Percentiles rank a stretch among this genome's conserved stretches.
These are phyloP conservation scores for Garcia nutans DNA, from an alignment of 345 rosid genomes.

Conservation along the genomic window DNA sequence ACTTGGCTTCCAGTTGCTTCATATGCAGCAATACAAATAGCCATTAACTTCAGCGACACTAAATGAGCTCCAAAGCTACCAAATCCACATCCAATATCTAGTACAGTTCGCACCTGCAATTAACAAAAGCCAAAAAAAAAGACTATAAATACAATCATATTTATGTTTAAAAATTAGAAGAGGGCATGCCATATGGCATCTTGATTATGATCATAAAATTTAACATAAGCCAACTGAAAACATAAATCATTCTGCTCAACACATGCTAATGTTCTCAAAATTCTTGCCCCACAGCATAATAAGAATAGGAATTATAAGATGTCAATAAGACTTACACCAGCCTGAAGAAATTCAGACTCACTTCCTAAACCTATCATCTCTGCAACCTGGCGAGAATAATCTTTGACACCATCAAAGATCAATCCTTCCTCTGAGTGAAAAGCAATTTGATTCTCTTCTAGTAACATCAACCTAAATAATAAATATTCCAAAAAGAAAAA, in stretches of 20 bases:
- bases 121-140: conserved; percentile 9
- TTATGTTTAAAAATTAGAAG: background rate
- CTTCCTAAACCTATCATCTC: conserved; percentile 97
- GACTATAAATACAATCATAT: background rate
- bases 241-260: background rate
- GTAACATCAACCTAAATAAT: conserved; percentile 72
- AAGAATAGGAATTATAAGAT: conserved; percentile 19
- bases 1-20: conserved; percentile 98
- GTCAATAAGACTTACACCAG: conserved; percentile 68
- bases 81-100: conserved; percentile 97
- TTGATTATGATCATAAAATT: background rate
- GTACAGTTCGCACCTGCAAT: conserved; percentile 64
- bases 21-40: conserved; percentile 83
- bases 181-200: background rate
- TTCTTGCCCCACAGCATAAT: background rate
- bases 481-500: background rate
- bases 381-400: conserved; percentile 89
- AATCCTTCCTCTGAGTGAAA: conserved; percentile 89
- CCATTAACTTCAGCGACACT: conserved; percentile 74
- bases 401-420: conserved; percentile 90
- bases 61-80: conserved; percentile 98
- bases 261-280: conserved; percentile 9
- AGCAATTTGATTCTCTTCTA: conserved; percentile 96
- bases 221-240: background rate
- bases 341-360: conserved; percentile 82